These are phyloP conservation scores for Cryphonectria naterciae DNA, from an alignment of 2,329 filamentous ascomycete species.

Conservation along the genomic window DNA sequence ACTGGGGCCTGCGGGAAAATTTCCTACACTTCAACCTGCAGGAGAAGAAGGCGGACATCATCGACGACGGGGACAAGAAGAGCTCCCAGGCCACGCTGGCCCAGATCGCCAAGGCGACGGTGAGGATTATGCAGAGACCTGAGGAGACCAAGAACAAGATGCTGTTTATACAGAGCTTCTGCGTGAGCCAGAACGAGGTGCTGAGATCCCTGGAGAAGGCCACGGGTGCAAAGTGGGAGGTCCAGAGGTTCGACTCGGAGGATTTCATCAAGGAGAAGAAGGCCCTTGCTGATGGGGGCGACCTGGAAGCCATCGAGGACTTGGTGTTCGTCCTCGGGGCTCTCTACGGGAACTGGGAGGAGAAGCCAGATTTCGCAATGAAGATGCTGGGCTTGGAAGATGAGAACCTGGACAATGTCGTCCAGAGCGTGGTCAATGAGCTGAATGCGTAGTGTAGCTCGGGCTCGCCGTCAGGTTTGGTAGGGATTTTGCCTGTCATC, in stretches of 20 bases:
- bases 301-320: conserved; percentile 47
- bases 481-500: not conserved
- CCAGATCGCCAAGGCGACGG: conserved; percentile 41
- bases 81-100: conserved; percentile 43
- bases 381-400: conserved; percentile 47
- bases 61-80: conserved; percentile 39
- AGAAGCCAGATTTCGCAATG: conserved; percentile 51
- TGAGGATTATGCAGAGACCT: conserved; percentile 36
- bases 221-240: conserved; percentile 38
- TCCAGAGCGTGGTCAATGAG: conserved; percentile 40
- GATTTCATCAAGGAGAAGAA: conserved; percentile 45
- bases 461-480: not conserved
- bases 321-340: conserved; percentile 55
- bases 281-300: conserved; percentile 42
- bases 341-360: conserved; percentile 54
- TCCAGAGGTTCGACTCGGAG: conserved; percentile 42
- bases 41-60: conserved; percentile 38
- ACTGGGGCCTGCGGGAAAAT: conserved; percentile 43
- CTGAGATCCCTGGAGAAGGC: conserved; percentile 41
- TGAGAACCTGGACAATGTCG: conserved; percentile 49
- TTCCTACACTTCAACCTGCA: conserved; percentile 43
- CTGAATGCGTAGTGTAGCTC: not conserved
- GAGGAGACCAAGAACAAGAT: conserved; percentile 40
- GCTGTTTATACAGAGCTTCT: conserved; percentile 47
- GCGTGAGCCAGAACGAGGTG: conserved; percentile 43